Conservation (phyloP, 257 asterid genomes). For the Osmanthus fragrans region DNA sequence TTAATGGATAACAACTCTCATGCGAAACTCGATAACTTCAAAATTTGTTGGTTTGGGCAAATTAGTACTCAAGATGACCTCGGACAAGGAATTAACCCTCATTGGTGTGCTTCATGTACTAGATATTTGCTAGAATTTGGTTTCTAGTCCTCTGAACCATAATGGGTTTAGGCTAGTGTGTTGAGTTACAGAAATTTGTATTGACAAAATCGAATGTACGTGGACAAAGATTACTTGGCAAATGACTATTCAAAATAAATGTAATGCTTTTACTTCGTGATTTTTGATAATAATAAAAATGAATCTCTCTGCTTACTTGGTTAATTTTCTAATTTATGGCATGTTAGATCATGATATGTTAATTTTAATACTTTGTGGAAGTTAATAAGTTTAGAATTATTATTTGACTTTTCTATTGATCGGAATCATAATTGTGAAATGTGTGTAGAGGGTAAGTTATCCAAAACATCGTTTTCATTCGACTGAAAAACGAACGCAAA, state of each 20-base stretch:
- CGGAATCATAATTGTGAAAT: neutral
- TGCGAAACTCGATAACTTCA: neutral
- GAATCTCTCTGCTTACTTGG: too few relatives aligned
- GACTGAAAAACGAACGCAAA: too few relatives aligned
- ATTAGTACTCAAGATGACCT: neutral
- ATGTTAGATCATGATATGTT: too few relatives aligned
- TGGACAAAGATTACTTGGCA: neutral
- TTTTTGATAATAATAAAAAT: too few relatives aligned
- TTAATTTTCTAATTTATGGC: too few relatives aligned
- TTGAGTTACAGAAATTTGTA: neutral
- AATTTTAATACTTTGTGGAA: too few relatives aligned
- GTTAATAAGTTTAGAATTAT: too few relatives aligned
- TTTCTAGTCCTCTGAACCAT: neutral
- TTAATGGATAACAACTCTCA: neutral
- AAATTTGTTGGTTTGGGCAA: neutral
- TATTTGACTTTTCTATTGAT: too few relatives aligned
- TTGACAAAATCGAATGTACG: neutral
- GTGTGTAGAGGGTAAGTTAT: neutral
- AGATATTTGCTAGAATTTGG: neutral
- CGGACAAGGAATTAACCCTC: neutral
- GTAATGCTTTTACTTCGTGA: too few relatives aligned
- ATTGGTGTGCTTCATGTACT: neutral
- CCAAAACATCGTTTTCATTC: too few relatives aligned
- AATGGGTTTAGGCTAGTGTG: neutral
- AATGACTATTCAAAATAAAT: too few relatives aligned